A percentile compares a stretch with the other conserved stretches of the same genome.
Conservation (phyloP, 2,329 filamentous ascomycete genomes). For the Gaeumannomyces sp. region DNA sequence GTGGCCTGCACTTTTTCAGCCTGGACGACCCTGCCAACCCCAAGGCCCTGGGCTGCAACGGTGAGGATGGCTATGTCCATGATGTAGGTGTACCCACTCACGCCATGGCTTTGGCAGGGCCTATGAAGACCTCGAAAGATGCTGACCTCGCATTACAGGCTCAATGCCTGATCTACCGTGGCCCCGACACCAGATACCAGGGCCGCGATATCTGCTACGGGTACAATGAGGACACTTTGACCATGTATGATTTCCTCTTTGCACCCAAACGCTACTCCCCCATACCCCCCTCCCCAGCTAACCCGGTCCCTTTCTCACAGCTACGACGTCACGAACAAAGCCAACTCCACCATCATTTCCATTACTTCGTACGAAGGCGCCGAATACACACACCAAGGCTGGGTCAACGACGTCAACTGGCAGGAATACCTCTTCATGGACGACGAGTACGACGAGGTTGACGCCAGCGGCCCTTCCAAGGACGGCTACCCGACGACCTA, state of each 20-base stretch:
- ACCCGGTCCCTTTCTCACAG: constrained; percentile 13
- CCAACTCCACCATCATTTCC: constrained; percentile 39
- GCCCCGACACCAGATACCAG: constrained; percentile 40
- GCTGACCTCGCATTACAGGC: constrained; percentile 28
- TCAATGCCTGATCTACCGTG: constrained; percentile 49
- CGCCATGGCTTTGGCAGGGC: no score
- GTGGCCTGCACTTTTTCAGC: constrained; percentile 49
- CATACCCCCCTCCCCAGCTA: constrained; percentile 28
- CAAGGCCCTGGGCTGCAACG: constrained; percentile 45
- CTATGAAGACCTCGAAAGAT: neutral
- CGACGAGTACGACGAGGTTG: constrained; percentile 46
- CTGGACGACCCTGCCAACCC: constrained; percentile 47
- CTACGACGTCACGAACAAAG: constrained; percentile 42
- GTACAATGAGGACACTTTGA: constrained; percentile 47
- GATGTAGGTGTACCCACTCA: constrained; percentile 24
- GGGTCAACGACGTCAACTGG: constrained; percentile 38
- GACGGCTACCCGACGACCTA: constrained; percentile 40
- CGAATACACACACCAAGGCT: constrained; percentile 52
- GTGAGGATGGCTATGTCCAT: constrained; percentile 54
- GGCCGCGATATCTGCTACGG: constrained; percentile 50
- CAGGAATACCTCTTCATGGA: constrained; percentile 41
- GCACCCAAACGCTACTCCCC: neutral
- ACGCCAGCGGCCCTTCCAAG: constrained; percentile 14
- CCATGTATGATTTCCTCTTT: constrained; percentile 43
- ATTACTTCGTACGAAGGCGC: constrained; percentile 48